Percentiles rank a stretch among this genome's conserved stretches.
These are phyloP conservation scores for Galerina sulciceps DNA, from an alignment of 768 basidiomycete genomes.

Conservation along the genomic window DNA sequence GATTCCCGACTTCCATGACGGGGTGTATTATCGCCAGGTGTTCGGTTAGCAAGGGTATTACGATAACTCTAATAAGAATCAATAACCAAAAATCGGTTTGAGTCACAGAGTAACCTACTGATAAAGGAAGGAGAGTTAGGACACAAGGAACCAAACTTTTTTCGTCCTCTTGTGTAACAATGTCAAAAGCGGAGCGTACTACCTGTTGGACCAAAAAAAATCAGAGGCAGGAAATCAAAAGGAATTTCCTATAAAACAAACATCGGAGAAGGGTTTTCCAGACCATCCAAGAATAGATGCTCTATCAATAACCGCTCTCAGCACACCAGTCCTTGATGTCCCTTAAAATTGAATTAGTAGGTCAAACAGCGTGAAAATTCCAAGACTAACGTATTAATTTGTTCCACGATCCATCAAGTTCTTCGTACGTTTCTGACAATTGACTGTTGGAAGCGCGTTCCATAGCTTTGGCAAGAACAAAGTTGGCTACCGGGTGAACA, in stretches of 20 bases:
- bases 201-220: conserved; percentile 46
- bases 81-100: conserved; percentile 1
- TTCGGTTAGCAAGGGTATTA: conserved; percentile 13
- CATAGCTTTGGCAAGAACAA: conserved; percentile 83
- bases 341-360: conserved; percentile 41
- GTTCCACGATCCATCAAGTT: conserved; percentile 60
- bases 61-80: conserved; percentile 29
- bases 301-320: conserved; percentile 78
- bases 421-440: conserved; percentile 57
- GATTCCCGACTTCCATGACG: conserved; percentile 12
- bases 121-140: conserved; percentile 53
- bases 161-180: conserved; percentile 50
- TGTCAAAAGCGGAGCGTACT: conserved; percentile 60
- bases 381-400: conserved; percentile 71
- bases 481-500: conserved; percentile 92
- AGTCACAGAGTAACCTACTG: conserved; percentile 39
- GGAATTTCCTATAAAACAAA: conserved; percentile 36
- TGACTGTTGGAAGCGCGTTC: conserved; percentile 62
- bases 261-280: conserved; percentile 59
- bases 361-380: neutral
- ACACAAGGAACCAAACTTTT: conserved; percentile 68
- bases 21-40: conserved; percentile 19
- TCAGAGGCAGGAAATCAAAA: neutral
- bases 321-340: conserved; percentile 73
- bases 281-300: conserved; percentile 49